These are phyloP conservation scores for Jasminum sambac DNA, from an alignment of 257 asterid genomes.

Conservation along the genomic window DNA sequence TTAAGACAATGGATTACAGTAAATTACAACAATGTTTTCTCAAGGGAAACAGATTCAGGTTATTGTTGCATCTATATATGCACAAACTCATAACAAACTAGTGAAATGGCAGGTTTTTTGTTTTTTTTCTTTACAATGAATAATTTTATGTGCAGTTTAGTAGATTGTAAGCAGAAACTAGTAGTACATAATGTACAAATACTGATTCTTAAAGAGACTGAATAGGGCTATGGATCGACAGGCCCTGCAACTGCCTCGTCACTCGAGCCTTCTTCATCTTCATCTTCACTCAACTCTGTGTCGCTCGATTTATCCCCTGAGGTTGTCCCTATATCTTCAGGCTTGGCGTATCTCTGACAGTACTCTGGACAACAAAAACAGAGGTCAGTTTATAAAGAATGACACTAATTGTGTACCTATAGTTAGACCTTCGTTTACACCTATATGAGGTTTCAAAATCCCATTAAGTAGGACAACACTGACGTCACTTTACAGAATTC, in stretches of 20 bases:
- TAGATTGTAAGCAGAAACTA: slow-evolving; percentile 27
- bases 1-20: not conserved
- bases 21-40: not conserved
- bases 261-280: slow-evolving; percentile 61
- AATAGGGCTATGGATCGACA: slow-evolving; percentile 57
- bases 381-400: not conserved
- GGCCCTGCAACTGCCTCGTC: slow-evolving; percentile 74
- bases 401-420: too few species aligned
- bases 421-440: too few species aligned
- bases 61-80: slow-evolving; percentile 43
- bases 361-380: slow-evolving; percentile 51
- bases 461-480: too few species aligned
- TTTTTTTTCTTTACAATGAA: slow-evolving; percentile 46
- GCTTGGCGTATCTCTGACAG: slow-evolving; percentile 85
- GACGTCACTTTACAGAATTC: too few species aligned
- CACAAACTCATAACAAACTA: slow-evolving; percentile 24
- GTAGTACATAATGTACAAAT: slow-evolving; percentile 42
- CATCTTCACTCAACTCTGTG: slow-evolving; percentile 79
- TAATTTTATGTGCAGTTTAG: slow-evolving; percentile 29
- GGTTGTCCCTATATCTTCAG: slow-evolving; percentile 76
- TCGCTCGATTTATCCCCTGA: slow-evolving; percentile 77
- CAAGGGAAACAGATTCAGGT: slow-evolving; percentile 8
- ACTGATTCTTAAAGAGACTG: slow-evolving; percentile 14
- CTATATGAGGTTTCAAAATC: too few species aligned
- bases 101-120: slow-evolving; percentile 23